Conservation (phyloP, 2,329 filamentous ascomycete genomes). For the Rugonectria rugulosa region DNA sequence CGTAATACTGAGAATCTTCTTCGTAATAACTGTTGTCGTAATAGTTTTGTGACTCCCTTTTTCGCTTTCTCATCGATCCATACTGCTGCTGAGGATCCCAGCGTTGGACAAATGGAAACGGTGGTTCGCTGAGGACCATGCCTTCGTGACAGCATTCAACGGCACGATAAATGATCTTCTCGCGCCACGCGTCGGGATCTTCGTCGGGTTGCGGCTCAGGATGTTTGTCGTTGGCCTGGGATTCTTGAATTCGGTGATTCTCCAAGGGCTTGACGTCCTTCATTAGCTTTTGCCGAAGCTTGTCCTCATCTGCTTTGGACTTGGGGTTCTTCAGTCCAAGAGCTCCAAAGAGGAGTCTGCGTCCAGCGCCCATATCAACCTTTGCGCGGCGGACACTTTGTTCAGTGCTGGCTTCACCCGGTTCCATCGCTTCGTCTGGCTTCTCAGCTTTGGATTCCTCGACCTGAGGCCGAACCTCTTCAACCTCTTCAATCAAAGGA, state of each 20-base stretch:
- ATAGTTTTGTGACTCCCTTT: conserved; percentile 52
- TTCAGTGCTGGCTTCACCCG: background rate
- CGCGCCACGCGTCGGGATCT: conserved; percentile 72
- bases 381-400: conserved; percentile 28
- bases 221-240: conserved; percentile 18
- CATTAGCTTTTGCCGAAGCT: conserved; percentile 66
- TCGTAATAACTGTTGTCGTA: conserved; percentile 41
- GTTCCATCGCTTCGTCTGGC: background rate
- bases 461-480: conserved; percentile 16
- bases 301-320: conserved; percentile 72
- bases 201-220: conserved; percentile 37
- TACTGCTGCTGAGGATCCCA: conserved; percentile 80
- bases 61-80: conserved; percentile 55
- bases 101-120: conserved; percentile 88
- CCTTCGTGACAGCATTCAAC: conserved; percentile 84
- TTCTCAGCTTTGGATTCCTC: background rate
- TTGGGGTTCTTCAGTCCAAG: conserved; percentile 75
- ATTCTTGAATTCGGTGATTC: conserved; percentile 44
- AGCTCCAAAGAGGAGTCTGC: conserved; percentile 75
- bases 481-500: conserved; percentile 7
- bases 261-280: conserved; percentile 55
- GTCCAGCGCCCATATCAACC: conserved; percentile 64
- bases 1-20: conserved; percentile 39
- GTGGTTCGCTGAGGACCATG: conserved; percentile 74
- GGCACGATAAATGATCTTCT: conserved; percentile 76